Conservation (phyloP, 2,329 filamentous ascomycete species). For the Tolypocladium capitatum region DNA sequence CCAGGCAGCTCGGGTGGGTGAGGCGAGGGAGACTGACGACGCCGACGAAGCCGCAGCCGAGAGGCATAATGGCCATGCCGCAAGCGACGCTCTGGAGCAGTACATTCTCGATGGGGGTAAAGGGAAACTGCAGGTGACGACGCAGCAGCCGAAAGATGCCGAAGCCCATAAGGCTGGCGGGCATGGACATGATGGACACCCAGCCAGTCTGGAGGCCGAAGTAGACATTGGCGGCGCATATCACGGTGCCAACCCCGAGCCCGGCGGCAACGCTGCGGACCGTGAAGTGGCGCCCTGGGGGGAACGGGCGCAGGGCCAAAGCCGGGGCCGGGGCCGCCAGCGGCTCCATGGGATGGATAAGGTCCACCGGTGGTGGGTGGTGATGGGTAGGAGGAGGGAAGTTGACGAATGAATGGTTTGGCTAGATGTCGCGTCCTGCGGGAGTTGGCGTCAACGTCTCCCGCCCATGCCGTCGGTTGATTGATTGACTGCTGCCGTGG, state of each 20-base stretch:
- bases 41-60: slow-evolving; percentile 90
- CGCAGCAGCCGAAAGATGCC: slow-evolving; percentile 77
- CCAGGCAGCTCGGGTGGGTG: background rate
- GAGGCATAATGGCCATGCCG: slow-evolving; percentile 89
- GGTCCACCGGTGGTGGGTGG: background rate
- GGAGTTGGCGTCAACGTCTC: background rate
- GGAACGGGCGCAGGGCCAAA: slow-evolving; percentile 9
- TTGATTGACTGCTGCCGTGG: background rate
- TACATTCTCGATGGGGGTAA: slow-evolving; percentile 92
- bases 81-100: slow-evolving; percentile 92
- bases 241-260: slow-evolving; percentile 72
- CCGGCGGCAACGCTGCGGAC: slow-evolving; percentile 67
- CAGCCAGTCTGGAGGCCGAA: slow-evolving; percentile 82
- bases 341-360: background rate
- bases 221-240: slow-evolving; percentile 96
- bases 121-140: slow-evolving; percentile 61
- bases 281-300: slow-evolving; percentile 62
- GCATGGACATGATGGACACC: slow-evolving; percentile 87
- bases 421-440: background rate
- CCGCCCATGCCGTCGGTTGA: background rate
- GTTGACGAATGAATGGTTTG: too few species aligned
- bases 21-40: slow-evolving; percentile 37
- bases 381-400: background rate
- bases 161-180: slow-evolving; percentile 84
- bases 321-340: background rate